A percentile compares a stretch with the other conserved stretches of the same genome.
Evolutionary conservation across 345 rosid genomes (phyloP).

Genomic region (Eucalyptus virginea): DNA sequence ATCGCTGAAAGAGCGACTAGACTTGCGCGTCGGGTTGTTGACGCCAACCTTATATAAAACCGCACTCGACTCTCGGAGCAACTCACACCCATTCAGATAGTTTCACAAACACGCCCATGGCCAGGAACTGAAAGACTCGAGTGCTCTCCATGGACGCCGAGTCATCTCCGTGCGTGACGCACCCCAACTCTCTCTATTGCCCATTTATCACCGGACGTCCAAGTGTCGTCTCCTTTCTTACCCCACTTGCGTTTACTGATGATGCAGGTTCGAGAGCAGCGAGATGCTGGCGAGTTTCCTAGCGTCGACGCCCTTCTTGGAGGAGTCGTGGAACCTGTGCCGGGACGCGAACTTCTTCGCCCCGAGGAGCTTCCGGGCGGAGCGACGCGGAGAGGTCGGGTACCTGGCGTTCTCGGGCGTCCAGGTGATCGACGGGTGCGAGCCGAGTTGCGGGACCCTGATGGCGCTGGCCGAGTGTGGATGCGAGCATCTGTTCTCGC

Average conservation of each 20-base stretch:
- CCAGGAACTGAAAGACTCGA: not conserved
- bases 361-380: not conserved
- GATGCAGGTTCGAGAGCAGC: constrained; percentile 56
- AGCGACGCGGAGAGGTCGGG: too few species aligned
- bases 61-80: not conserved
- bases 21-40: too few species aligned
- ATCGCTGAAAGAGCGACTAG: too few species aligned
- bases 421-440: too few species aligned
- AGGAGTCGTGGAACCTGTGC: constrained; percentile 56
- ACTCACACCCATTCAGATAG: fast-evolving
- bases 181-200: not conserved
- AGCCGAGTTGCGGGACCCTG: too few species aligned
- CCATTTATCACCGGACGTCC: not conserved
- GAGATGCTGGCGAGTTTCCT: constrained; percentile 58
- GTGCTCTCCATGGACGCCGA: not conserved
- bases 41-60: not conserved
- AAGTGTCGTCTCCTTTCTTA: not conserved
- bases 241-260: not conserved
- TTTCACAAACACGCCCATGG: not conserved
- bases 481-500: too few species aligned
- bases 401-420: too few species aligned
- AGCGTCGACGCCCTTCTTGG: constrained; percentile 41
- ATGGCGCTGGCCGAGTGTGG: too few species aligned
- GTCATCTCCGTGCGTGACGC: not conserved
- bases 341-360: constrained; percentile 2